Evolutionary conservation across 805 yeast genomes (phyloP), one percentile per base, ranked within the genome.

Genomic region (Starmera amethionina): DNA sequence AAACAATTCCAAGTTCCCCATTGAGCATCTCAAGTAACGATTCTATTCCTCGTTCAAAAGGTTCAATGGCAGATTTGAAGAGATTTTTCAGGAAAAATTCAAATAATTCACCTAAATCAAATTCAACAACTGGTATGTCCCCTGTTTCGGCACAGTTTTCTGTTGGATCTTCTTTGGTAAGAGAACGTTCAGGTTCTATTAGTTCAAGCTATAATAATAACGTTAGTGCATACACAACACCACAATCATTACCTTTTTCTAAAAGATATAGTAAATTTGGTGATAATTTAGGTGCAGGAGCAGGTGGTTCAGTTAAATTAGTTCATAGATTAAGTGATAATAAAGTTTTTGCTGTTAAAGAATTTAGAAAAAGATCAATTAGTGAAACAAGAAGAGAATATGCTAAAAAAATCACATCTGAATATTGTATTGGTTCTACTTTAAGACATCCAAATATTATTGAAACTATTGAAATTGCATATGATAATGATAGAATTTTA

Each of bases 391-490:
- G 78, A 50, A 73, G 94, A 48, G 96, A 88, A 54, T 89, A 89
- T 60, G 83, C 93, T 10, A 85, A 88, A 54, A 89, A 88, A 56
- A 87, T 90, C 52, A 87, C 96, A 1, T 87, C 94, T 36, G 97
- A 89, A 64, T 89, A 86, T 62, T 88, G 96, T 65, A 84, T 89
- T 52, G 96, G 97, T 1, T 80, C 90, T 2, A 83, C 96, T 1
- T 68, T 89, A 46, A 82, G 83, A 55, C 95, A 89, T 60, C 86
- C 94, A 16, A 88, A 89, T 57, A 83, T 89, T 47, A 83, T 89
- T 43, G 90, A 85, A 58, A 89, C 97, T 1, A 77, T 89, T 40
- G 97, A 89, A 56, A 87, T 89, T 39, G 82, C 89, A 36, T 87
- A 86, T 60, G 97, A 89, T 53, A 78, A 82, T 49, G 93, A 85